Evolutionary conservation across 495 filamentous ascomycete species (phyloP), one percentile per base, ranked within the genome.

Genomic region (Xylaria flabelliformis): DNA sequence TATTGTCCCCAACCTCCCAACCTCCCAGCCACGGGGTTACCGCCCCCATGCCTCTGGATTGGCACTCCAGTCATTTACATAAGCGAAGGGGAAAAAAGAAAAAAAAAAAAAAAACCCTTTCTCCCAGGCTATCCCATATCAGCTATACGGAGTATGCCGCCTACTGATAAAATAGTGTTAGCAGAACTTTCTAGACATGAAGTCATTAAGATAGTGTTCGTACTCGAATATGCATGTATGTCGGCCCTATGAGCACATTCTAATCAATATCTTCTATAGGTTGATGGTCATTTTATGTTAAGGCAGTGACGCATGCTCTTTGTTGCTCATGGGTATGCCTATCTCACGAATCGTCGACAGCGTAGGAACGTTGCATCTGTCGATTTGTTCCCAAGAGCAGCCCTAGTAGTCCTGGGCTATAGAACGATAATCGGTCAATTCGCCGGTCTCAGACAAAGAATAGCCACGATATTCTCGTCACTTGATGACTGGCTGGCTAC

Each of bases 371-470:
- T 39, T 62, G 32, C 21, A 39, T 55, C 34, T 44, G 48, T 26
- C n/a, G 34, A 41, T 1, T 67, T 56, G 46, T 1, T 19, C 34
- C 34, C 34, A 13, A 32, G 36, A 44, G 34, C 36, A 6, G 50
- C 13, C 9, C 21, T 42, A 21, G 50, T 42, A 21, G 50, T 34
- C 5, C 8, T 50, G 44, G 50, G 34, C 50, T 34, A 36, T 56
- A 56, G 56, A 9, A 15, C 9, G 26, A 39, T n/a, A 36, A n/a
- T 17, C 29, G 26, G 41, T 32, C 41, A 15, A 6, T 46, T 50
- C 36, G 50, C 24, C 41, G 3, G 56, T 61, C 55, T 44, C 13
- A 26, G 67, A 39, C 53, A 24, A 69, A 26, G 17, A 51, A 62
- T 17, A 39, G 44, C 59, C 68, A 53, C 46, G 46, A 48, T 29